Percentiles rank a stretch among this genome's conserved stretches.
Evolutionary conservation across 2,329 filamentous ascomycete genomes (phyloP).

Genomic region (Diaporthe sp.): DNA sequence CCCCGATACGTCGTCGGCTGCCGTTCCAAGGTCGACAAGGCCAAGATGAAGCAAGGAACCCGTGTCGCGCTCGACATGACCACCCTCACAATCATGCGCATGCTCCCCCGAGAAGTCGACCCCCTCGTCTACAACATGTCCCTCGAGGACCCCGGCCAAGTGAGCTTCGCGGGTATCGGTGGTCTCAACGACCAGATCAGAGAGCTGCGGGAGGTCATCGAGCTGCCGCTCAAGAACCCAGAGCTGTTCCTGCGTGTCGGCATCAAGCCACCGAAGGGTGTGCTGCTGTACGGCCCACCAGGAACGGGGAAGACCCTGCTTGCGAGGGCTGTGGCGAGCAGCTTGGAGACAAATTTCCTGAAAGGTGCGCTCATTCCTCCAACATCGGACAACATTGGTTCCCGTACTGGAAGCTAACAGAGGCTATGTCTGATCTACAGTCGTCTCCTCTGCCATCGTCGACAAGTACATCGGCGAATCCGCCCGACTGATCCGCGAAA

Average conservation of each 20-base stretch:
- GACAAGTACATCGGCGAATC: constrained; percentile 99
- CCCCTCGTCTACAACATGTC: constrained; percentile 99
- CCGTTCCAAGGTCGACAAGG: constrained; percentile 97
- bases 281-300: constrained; percentile 94
- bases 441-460: constrained; percentile 98
- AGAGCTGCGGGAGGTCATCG: constrained; percentile 97
- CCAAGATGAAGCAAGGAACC: constrained; percentile 97
- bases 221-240: constrained; percentile 97
- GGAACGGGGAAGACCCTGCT: constrained; percentile 97
- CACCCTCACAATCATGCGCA: constrained; percentile 99
- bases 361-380: constrained; percentile 76
- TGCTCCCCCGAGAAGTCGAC: constrained; percentile 98
- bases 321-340: constrained; percentile 94
- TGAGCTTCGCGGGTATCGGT: constrained; percentile 98
- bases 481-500: constrained; percentile 95
- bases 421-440: constrained; percentile 60
- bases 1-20: constrained; percentile 98
- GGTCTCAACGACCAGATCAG: constrained; percentile 98
- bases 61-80: constrained; percentile 99
- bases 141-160: constrained; percentile 94
- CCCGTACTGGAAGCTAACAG: neutral
- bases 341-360: constrained; percentile 97
- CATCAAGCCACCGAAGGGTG: constrained; percentile 99
- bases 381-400: neutral
- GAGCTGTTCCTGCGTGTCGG: constrained; percentile 97